Evolutionary conservation across 23 red algal species (phyloP), one percentile per base, ranked within the genome.

Genomic region (Gracilaria gracilis): DNA sequence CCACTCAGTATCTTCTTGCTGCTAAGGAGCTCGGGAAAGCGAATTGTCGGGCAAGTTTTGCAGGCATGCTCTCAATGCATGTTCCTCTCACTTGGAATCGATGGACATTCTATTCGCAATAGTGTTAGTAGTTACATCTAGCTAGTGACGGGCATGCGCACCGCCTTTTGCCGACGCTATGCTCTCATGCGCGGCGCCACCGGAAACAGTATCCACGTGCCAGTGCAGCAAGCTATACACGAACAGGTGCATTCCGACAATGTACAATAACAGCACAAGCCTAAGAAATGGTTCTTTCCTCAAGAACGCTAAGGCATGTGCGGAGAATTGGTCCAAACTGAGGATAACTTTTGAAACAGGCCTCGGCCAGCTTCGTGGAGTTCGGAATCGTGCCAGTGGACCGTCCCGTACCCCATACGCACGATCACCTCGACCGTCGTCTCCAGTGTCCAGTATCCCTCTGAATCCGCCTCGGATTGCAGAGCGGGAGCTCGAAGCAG

Each of bases 181-280:
- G 34, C 90, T 66, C 20, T 66, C 90, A 20, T 86, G 67, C 23
- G 81, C 36, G 23, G 61, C 67, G 21, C 79, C 64, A 31, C 90
- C 81, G 29, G 81, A 85, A 23, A 81, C 82, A 12, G 90, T 23
- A 20, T 79, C 90, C 46, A 86, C 90, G 69, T 94, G 92, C 81
- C 82, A 94, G 65, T 92, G 94, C 34, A 96, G 82, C 34, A 96
- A 55, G 70, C 88, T 91, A 42, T 91, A 96, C 75, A 96, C 82
- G 72, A 96, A 85, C 70, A 91, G 29, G 54, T 96, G 94, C 48
- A 93, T 29, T 48, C 55, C 73, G 48, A 92, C 70, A 29, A 91
- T 32, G 70, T 96, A 96, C 16, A 88, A 40, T 4, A 96, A 19
- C 23, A 96, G 37, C 32, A 79, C 87, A 34, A 96, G 66, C 9